These are phyloP conservation scores for Spencermartinsiella ligniputridi DNA, from an alignment of 1,139 yeast genomes.

Conservation along the genomic window DNA sequence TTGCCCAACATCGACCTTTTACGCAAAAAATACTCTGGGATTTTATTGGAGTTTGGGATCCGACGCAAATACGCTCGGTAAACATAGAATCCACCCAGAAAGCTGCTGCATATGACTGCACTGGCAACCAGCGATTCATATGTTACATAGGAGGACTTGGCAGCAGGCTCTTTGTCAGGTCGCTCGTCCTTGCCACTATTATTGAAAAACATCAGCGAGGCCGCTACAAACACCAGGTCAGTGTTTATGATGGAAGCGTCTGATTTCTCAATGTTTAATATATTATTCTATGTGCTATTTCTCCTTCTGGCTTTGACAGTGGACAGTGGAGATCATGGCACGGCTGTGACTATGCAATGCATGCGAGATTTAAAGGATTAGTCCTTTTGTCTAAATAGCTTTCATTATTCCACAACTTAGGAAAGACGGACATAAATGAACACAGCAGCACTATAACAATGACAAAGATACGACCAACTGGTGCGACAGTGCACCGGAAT, in stretches of 20 bases:
- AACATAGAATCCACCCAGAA: constrained; percentile 14
- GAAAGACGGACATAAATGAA: too few species aligned
- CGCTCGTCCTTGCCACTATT: background rate
- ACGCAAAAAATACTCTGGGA: constrained; percentile 33
- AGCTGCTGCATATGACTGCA: background rate
- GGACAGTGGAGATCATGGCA: too few species aligned
- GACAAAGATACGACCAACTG: too few species aligned
- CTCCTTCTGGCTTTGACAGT: too few species aligned
- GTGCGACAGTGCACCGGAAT: too few species aligned
- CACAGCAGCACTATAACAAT: too few species aligned
- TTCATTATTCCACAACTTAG: too few species aligned
- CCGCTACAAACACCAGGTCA: background rate
- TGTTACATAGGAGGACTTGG: background rate
- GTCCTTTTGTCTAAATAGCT: too few species aligned
- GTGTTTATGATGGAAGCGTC: constrained; percentile 3
- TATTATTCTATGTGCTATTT: too few species aligned
- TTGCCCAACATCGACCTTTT: constrained; percentile 59
- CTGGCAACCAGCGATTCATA: background rate
- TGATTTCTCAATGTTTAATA: constrained; percentile 1
- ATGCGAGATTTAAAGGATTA: too few species aligned
- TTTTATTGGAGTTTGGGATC: constrained; percentile 27
- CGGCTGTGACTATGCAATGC: too few species aligned
- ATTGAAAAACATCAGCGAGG: background rate
- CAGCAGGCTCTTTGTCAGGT: background rate
- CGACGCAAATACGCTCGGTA: constrained; percentile 31